These are phyloP conservation scores for Halophytophthora polymorphica DNA, from an alignment of 352 stramenopile genomes.

Conservation along the genomic window DNA sequence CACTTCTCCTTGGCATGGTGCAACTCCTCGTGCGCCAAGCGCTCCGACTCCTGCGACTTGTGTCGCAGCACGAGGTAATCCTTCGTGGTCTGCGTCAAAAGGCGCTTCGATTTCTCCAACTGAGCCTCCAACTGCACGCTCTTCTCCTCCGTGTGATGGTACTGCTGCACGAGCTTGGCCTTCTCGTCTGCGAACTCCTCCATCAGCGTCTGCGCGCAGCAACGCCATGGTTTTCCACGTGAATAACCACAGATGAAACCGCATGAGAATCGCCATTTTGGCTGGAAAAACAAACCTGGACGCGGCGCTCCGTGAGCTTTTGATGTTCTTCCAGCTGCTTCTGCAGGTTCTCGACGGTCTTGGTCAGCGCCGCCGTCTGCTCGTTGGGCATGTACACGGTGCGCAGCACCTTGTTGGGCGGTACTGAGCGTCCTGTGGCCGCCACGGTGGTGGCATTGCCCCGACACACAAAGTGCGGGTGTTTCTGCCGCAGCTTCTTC, in stretches of 20 bases:
- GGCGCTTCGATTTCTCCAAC: constrained; percentile 46
- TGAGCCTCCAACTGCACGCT: constrained; percentile 40
- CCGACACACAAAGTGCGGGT: constrained; percentile 16
- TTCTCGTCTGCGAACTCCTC: constrained; percentile 60
- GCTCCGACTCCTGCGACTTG: constrained; percentile 59
- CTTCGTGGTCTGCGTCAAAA: constrained; percentile 69
- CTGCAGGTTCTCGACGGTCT: constrained; percentile 55
- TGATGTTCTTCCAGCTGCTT: constrained; percentile 57
- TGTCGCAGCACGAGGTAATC: constrained; percentile 77
- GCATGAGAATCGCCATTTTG: too few species aligned
- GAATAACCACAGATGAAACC: neutral
- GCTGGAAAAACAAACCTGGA: constrained; percentile 60
- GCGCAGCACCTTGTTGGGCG: constrained; percentile 47
- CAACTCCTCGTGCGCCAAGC: constrained; percentile 58
- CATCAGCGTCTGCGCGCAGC: constrained; percentile 31
- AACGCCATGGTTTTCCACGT: too few species aligned
- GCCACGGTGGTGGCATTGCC: constrained; percentile 14
- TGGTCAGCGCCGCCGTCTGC: constrained; percentile 44
- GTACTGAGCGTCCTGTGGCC: constrained; percentile 11
- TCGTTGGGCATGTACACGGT: constrained; percentile 82
- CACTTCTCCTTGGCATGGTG: constrained; percentile 37
- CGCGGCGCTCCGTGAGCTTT: constrained; percentile 48
- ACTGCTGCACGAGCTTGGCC: constrained; percentile 38
- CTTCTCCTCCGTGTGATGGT: constrained; percentile 34
- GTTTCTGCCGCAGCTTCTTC: constrained; percentile 19